These are phyloP conservation scores for Epichloe hybrida DNA, from an alignment of 2,329 filamentous ascomycete species.

Conservation along the genomic window DNA sequence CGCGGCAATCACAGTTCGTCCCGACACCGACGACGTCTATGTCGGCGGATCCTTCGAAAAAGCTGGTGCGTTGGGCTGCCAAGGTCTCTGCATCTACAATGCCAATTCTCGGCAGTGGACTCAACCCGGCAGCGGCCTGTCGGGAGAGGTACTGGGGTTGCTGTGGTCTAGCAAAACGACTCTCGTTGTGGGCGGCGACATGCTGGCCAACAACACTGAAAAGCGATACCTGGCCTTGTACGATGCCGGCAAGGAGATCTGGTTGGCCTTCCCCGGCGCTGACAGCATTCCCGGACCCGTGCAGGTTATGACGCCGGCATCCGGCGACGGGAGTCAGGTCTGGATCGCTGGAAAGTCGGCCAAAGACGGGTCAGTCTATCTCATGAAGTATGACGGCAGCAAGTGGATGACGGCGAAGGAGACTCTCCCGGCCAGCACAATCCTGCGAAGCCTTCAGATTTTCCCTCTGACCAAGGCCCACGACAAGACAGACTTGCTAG, in stretches of 20 bases:
- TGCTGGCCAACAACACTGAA: conserved; percentile 52
- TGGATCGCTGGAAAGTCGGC: conserved; percentile 65
- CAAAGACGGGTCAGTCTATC: conserved; percentile 54
- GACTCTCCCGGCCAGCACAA: conserved; percentile 44
- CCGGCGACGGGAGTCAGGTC: conserved; percentile 54
- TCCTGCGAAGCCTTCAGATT: conserved; percentile 69
- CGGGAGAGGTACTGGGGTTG: conserved; percentile 57
- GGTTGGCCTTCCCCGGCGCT: conserved; percentile 50
- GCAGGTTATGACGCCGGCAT: conserved; percentile 61
- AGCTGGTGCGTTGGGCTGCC: conserved; percentile 72
- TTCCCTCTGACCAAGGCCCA: conserved; percentile 60
- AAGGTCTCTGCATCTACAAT: conserved; percentile 69
- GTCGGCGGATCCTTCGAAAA: conserved; percentile 76
- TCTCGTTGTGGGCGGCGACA: conserved; percentile 64
- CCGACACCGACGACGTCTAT: conserved; percentile 60
- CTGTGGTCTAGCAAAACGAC: conserved; percentile 61
- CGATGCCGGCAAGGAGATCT: conserved; percentile 52
- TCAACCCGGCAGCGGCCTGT: conserved; percentile 58
- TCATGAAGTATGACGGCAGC: conserved; percentile 70
- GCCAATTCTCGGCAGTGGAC: conserved; percentile 62
- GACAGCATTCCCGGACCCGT: conserved; percentile 66
- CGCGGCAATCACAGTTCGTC: conserved; percentile 60
- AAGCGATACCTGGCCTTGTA: conserved; percentile 58
- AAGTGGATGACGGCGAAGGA: conserved; percentile 55
- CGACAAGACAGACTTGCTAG: conserved; percentile 47